Percentiles rank a stretch among this genome's conserved stretches.
Evolutionary conservation across 345 rosid genomes (phyloP).

Genomic region (Salix purpurea): DNA sequence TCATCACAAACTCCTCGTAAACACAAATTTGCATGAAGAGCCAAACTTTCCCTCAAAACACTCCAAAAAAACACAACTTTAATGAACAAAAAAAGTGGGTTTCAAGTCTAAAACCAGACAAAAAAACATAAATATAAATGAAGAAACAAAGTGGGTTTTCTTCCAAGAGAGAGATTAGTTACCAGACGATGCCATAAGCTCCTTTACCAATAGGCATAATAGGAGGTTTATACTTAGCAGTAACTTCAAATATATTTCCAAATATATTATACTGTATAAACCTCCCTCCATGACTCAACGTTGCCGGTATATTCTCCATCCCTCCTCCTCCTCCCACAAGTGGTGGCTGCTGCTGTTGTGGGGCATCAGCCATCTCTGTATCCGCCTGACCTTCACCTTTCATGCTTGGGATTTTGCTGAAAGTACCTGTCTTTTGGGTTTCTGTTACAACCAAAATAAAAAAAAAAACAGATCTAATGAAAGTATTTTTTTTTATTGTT

Average conservation of each 20-base stretch:
- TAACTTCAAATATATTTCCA: slow-evolving; percentile 95
- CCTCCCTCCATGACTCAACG: slow-evolving; percentile 84
- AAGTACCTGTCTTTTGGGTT: background rate
- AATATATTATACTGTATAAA: slow-evolving; percentile 95
- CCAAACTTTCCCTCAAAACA: background rate
- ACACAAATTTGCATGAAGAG: background rate
- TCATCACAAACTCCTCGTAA: background rate
- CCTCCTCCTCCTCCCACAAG: slow-evolving; percentile 22
- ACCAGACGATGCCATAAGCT: slow-evolving; percentile 99
- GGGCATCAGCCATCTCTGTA: slow-evolving; percentile 75
- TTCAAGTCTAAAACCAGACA: background rate
- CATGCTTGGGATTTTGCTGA: background rate
- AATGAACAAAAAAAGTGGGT: background rate
- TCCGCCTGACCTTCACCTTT: slow-evolving; percentile 29
- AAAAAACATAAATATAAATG: background rate
- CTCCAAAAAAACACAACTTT: background rate
- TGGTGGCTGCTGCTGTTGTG: slow-evolving; percentile 22
- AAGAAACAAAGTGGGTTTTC: background rate
- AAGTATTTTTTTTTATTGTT: background rate
- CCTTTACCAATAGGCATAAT: slow-evolving; percentile 99
- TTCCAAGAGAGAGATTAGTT: background rate
- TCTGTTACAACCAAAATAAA: background rate
- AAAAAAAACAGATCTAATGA: background rate
- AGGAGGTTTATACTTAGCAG: slow-evolving; percentile 95
- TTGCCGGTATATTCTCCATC: slow-evolving; percentile 79